phyloP scores from a whole-genome alignment of 1,284 basidiomycete species.

The Ganoderma resinaceum region DNA sequence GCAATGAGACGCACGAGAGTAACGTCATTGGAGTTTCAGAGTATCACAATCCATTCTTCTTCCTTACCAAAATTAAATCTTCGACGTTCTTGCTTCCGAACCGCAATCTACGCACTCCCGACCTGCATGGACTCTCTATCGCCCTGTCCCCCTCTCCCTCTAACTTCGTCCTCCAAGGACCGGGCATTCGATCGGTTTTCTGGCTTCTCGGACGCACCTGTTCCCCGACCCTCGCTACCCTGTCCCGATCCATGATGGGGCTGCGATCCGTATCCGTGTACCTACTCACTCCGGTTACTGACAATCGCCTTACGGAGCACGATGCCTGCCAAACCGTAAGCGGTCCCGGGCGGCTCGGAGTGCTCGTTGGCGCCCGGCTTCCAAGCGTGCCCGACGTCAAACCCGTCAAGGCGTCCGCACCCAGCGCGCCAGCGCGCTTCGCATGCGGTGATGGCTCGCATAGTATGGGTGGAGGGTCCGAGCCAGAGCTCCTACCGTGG shows the following conservation, averaged over 20 bases:
- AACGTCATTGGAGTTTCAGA: neutral
- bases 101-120: neutral
- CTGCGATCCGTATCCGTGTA: neutral
- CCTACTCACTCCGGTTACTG: neutral
- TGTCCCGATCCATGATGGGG: neutral
- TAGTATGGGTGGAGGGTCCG: neutral
- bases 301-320: neutral
- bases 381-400: conserved; percentile 4
- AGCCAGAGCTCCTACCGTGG: neutral
- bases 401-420: neutral
- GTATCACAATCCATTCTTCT: neutral
- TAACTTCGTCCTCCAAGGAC: neutral
- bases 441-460: neutral
- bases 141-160: neutral
- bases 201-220: neutral
- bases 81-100: conserved; percentile 1
- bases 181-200: neutral
- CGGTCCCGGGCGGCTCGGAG: conserved; percentile 8
- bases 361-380: conserved; percentile 1
- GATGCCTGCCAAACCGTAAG: neutral
- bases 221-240: neutral
- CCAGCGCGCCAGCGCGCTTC: neutral
- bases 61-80: neutral
- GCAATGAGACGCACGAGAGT: neutral
- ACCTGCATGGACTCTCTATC: neutral